phyloP scores from a whole-genome alignment of 1,139 yeast genomes.

The Protomyces inouyei region DNA sequence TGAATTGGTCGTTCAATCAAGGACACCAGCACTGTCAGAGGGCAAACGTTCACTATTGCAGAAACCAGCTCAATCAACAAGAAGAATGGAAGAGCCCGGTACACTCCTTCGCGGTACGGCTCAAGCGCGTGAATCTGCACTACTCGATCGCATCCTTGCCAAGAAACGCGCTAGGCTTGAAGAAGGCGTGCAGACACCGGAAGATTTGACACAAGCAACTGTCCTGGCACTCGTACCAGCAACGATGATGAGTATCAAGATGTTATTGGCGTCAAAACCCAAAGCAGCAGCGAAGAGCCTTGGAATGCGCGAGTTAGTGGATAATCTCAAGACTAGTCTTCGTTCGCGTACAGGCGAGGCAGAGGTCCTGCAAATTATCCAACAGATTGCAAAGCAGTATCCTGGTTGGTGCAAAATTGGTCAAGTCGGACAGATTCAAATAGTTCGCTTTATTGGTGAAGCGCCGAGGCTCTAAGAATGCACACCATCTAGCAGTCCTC shows the following conservation, averaged over 20 bases:
- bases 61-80: neutral
- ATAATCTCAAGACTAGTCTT: slow-evolving; percentile 17
- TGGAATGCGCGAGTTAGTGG: slow-evolving; percentile 16
- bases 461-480: slow-evolving; percentile 1
- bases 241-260: slow-evolving; percentile 17
- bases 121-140: slow-evolving; percentile 12
- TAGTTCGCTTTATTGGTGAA: slow-evolving; percentile 17
- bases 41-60: neutral
- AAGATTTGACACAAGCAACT: slow-evolving; percentile 12
- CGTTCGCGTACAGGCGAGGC: slow-evolving; percentile 5
- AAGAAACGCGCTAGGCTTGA: slow-evolving; percentile 5
- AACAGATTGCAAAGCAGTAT: neutral
- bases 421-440: slow-evolving; percentile 6
- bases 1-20: neutral
- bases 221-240: slow-evolving; percentile 12
- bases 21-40: neutral
- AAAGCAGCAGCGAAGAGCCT: slow-evolving; percentile 2
- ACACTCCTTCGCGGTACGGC: neutral
- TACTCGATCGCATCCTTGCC: slow-evolving; percentile 7
- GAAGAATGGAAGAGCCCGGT: neutral
- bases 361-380: slow-evolving; percentile 6
- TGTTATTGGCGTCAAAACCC: slow-evolving; percentile 6
- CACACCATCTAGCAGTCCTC: neutral
- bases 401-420: slow-evolving; percentile 19
- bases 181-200: neutral